phyloP scores from a whole-genome alignment of 1,284 basidiomycete genomes.

The Phellopilus nigrolimitatus region DNA sequence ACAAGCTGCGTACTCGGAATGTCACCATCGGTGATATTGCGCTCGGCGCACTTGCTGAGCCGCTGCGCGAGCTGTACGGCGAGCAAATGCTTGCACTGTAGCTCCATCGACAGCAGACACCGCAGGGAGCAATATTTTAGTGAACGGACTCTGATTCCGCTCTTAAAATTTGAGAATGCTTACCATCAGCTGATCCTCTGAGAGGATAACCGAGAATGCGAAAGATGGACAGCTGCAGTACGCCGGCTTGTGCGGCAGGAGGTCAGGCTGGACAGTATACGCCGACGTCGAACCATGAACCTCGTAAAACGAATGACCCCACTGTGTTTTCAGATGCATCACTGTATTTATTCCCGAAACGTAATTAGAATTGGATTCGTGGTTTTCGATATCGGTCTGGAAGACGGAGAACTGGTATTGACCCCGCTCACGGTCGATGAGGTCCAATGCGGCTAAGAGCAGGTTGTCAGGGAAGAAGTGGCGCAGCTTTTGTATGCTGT shows the following conservation, averaged over 20 bases:
- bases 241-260: constrained; percentile 38
- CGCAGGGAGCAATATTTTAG: too few species aligned
- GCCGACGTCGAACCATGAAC: constrained; percentile 60
- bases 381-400: background rate
- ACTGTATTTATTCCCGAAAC: constrained; percentile 37
- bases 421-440: constrained; percentile 65
- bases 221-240: constrained; percentile 78
- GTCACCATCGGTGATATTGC: constrained; percentile 31
- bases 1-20: constrained; percentile 3
- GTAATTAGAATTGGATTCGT: background rate
- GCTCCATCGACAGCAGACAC: constrained; percentile 2
- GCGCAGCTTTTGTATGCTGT: constrained; percentile 48
- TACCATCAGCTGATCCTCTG: constrained; percentile 62
- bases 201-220: constrained; percentile 52
- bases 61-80: constrained; percentile 55
- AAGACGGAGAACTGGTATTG: constrained; percentile 16
- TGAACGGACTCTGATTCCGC: background rate
- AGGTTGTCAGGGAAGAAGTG: constrained; percentile 56
- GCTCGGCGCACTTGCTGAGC: constrained; percentile 46
- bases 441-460: constrained; percentile 63
- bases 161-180: constrained; percentile 17
- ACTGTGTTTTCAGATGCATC: constrained; percentile 52
- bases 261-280: constrained; percentile 55
- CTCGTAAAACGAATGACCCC: constrained; percentile 56
- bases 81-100: constrained; percentile 74